Conservation (phyloP, 179 eudicot genomes). For the Monotropa hypopitys region DNA sequence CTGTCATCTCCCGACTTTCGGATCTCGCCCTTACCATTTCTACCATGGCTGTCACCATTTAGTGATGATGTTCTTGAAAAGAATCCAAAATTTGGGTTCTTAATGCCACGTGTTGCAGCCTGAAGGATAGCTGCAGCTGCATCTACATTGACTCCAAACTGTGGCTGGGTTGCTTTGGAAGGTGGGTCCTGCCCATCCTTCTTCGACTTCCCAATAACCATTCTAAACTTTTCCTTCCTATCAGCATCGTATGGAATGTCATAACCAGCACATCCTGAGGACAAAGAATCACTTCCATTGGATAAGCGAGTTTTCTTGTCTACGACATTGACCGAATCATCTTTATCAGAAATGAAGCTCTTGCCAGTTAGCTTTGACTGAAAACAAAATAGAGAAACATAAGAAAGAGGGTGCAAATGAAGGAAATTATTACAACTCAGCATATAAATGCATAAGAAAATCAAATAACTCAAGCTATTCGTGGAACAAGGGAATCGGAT, state of each 20-base stretch:
- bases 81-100: constrained; percentile 41
- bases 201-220: constrained; percentile 70
- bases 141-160: constrained; percentile 43
- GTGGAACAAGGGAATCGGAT: neutral
- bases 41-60: constrained; percentile 20
- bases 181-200: constrained; percentile 53
- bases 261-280: constrained; percentile 21
- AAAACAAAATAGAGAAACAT: constrained; percentile 4
- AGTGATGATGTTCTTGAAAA: constrained; percentile 28
- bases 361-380: constrained; percentile 54
- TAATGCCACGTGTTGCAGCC: constrained; percentile 88
- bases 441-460: neutral
- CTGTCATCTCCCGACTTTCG: constrained; percentile 23
- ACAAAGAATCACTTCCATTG: constrained; percentile 21
- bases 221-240: constrained; percentile 80
- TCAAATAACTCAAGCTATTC: neutral
- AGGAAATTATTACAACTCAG: neutral
- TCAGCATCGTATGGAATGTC: constrained; percentile 51
- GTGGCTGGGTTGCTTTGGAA: constrained; percentile 34
- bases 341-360: constrained; percentile 32
- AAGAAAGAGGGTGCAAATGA: neutral
- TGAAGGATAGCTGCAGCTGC: constrained; percentile 79
- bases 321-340: constrained; percentile 16
- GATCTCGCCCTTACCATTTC: constrained; percentile 20
- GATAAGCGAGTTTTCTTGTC: constrained; percentile 26